Evolutionary conservation across 1,284 basidiomycete species (phyloP).

Genomic region (Somion occarium): DNA sequence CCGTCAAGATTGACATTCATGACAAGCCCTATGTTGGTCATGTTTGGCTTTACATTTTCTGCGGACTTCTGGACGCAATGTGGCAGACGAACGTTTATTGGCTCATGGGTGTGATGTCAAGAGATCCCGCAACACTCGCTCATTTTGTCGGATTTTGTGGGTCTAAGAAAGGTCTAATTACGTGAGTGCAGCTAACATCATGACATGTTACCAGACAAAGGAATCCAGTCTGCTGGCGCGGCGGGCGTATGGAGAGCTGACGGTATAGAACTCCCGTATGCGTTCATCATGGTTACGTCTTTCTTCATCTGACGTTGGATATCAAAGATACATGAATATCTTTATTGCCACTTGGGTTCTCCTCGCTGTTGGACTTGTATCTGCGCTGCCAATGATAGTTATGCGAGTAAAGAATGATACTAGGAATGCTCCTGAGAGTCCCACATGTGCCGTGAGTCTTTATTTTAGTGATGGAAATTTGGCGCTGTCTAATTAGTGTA

Average conservation of each 20-base stretch:
- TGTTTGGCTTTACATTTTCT: conserved; percentile 55
- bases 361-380: conserved; percentile 36
- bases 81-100: conserved; percentile 60
- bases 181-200: not conserved
- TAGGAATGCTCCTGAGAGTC: too few relatives aligned
- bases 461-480: too few relatives aligned
- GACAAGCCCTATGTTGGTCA: conserved; percentile 47
- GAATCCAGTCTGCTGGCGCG: conserved; percentile 39
- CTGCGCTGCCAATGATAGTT: conserved; percentile 39
- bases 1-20: conserved; percentile 48
- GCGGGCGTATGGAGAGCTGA: conserved; percentile 41
- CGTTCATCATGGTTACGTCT: conserved; percentile 3
- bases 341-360: conserved; percentile 41
- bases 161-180: conserved; percentile 12
- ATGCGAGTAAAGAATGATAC: conserved; percentile 13
- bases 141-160: conserved; percentile 43
- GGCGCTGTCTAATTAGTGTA: too few relatives aligned
- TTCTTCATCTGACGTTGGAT: not conserved
- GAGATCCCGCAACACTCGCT: conserved; percentile 41
- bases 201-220: conserved; percentile 30
- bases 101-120: conserved; percentile 47
- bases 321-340: conserved; percentile 37
- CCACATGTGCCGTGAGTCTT: too few relatives aligned
- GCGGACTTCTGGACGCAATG: conserved; percentile 49
- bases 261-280: conserved; percentile 33